Base-by-base conservation (phyloP, 2,329 filamentous ascomycete species). In the Alternaria solani region DNA sequence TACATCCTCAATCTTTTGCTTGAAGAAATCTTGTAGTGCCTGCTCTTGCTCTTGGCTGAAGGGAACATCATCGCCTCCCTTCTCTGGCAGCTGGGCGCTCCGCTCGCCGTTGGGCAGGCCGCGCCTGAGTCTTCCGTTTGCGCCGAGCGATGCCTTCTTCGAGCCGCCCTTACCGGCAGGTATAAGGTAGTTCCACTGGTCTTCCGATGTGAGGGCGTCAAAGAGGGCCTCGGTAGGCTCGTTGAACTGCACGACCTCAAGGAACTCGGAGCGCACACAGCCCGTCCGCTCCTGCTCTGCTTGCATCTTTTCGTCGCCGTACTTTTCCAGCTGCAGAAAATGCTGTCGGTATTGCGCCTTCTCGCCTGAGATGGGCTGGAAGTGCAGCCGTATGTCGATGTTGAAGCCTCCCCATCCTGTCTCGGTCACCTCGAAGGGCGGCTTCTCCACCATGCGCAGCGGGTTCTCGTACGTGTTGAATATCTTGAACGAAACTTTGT, bases 341-440 rank as follows among this genome's bases (percentile, higher is more conserved):
- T 98, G 95, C 83, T 95, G 96, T 2, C 97, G 82, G n/a, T 94
- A 96, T 80, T 97, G 92, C 5, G 94, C 92, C 79, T 99, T 99
- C 83, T 99, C 95, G 71, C 88, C 89, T 38, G 89, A 91, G 75
- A 96, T 91, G 57, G 91, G 89, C 57, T 92, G 89, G 80, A 97
- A 99, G 82, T 96, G 96, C 44, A 99, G 86, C 75, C 97, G 93
- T 76, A 99, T 91, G 64, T 94, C 92, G 73, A 99, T 96, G 78
- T 95, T 93, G 82, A 99, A 99, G 81, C 97, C 95, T 73, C 95
- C 95, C 92, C 96, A 99, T 49, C 95, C 95, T 0, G 95, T 98
- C 80, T 98, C 95, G 64, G 88, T 87, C 62, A 98, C 91, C 73
- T 92, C 84, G 73, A 97, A 99, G 11, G 84, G 93, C 74, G 91